Evolutionary conservation across 192 early-diverging fungal species (phyloP), one percentile per base, ranked within the genome.

Genomic region (Helicostylum pulchrum): DNA sequence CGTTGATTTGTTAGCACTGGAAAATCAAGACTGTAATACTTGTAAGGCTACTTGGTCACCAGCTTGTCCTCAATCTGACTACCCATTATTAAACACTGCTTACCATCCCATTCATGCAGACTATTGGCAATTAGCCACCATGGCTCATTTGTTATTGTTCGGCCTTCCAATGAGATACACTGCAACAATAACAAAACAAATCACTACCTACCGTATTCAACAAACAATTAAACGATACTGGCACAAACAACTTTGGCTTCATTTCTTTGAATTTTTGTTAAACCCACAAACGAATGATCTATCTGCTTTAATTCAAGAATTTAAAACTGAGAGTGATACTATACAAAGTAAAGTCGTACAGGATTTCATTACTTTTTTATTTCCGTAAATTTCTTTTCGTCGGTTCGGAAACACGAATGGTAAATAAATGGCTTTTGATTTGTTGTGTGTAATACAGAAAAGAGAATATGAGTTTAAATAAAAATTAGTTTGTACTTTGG

Each of bases 131-230:
- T 11, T 76, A 14, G 74, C 74, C 3, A 54, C 61, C 5, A 45
- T 64, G 1, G 57, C 66, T 43, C 59, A 76, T 56, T 61, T 53
- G 50, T 63, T 76, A 52, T 30, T 76, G n/a, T 68, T 70, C 65
- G 52, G 60, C 12, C 14, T 34, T 21, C 62, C 58, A 23, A 58
- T 68, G 52, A 36, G 58, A 46, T 39, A 54, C 20, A 34, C 50
- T n/a, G n/a, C n/a, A 60, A 60, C 3, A 43, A 43, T 17, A 15
- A 21, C 15, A 32, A 39, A 48, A 5, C 26, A 26, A 26, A 39
- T 3, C 53, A 26, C 34, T 70, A 2, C 1, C 1, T 26, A 56
- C 42, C 54, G 23, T 11, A 61, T 62, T 48, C 39, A 57, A 51
- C 62, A 50, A 12, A 34, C 68, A 36, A 55, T 70, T 31, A 71